Evolutionary conservation across 164 flowering plant genomes (phyloP).

Genomic region (Vitis amurensis): DNA sequence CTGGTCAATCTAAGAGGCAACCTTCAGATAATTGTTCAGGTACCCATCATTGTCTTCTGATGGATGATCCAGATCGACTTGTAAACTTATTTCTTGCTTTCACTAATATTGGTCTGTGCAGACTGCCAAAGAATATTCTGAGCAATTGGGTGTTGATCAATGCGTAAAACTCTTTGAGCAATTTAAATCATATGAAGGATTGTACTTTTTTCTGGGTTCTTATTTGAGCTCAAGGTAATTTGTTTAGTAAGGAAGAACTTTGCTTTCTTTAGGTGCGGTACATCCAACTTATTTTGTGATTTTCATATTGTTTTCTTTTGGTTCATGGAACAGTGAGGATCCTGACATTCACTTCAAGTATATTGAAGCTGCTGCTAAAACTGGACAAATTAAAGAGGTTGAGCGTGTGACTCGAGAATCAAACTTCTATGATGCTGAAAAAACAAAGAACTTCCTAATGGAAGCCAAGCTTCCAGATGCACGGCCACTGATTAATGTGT

Average conservation of each 20-base stretch:
- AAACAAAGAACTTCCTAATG: conserved; percentile 97
- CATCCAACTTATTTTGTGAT: background rate
- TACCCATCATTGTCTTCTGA: conserved; percentile 12
- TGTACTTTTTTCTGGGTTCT: conserved; percentile 96
- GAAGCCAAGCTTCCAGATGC: conserved; percentile 99
- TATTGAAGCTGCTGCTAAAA: conserved; percentile 99
- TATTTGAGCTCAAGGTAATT: conserved; percentile 92
- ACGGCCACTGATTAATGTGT: conserved; percentile 94
- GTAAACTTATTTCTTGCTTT: background rate
- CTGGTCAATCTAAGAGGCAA: conserved; percentile 93
- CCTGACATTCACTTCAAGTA: conserved; percentile 98
- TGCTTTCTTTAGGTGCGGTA: conserved; percentile 1
- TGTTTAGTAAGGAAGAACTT: background rate
- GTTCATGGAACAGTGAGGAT: conserved; percentile 75
- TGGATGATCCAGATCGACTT: background rate
- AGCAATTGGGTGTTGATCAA: conserved; percentile 92
- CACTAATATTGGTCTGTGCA: conserved; percentile 25
- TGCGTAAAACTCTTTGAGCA: conserved; percentile 98
- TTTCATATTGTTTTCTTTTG: conserved; percentile 9
- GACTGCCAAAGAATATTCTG: conserved; percentile 96
- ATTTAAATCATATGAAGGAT: conserved; percentile 95
- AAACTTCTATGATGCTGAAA: conserved; percentile 93
- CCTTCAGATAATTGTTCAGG: conserved; percentile 99
- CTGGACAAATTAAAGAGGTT: conserved; percentile 99
- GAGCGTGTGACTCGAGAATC: conserved; percentile 99